A percentile compares a stretch with the other conserved stretches of the same genome.
Conservation (phyloP, 2,329 filamentous ascomycete genomes). For the Paracorniculantispora psalliotae region DNA sequence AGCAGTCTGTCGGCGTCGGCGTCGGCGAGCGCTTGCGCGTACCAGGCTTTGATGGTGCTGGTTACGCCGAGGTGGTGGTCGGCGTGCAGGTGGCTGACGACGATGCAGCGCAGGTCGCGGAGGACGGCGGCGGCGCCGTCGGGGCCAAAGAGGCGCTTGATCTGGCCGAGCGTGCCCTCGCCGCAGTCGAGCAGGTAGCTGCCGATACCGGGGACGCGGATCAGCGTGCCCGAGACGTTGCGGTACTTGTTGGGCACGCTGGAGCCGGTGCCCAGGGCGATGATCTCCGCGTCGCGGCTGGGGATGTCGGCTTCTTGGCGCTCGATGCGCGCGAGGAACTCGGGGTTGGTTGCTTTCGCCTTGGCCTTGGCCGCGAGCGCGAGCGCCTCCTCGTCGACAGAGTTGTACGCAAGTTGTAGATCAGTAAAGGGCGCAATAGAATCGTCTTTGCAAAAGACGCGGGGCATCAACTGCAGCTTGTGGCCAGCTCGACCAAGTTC, state of each 20-base stretch:
- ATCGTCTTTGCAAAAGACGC: slow-evolving; percentile 40
- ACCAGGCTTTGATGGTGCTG: slow-evolving; percentile 80
- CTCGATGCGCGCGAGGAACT: slow-evolving; percentile 46
- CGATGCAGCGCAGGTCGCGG: slow-evolving; percentile 73
- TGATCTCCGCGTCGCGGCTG: slow-evolving; percentile 72
- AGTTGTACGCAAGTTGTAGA: slow-evolving; percentile 42
- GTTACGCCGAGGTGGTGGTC: slow-evolving; percentile 88
- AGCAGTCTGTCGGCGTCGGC: slow-evolving; percentile 42
- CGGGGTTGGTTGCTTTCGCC: slow-evolving; percentile 34
- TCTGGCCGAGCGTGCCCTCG: slow-evolving; percentile 85
- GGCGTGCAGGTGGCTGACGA: slow-evolving; percentile 93
- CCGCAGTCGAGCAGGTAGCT: slow-evolving; percentile 88
- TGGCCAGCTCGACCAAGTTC: slow-evolving; percentile 41
- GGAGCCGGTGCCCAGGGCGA: slow-evolving; percentile 86
- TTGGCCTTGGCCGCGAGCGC: slow-evolving; percentile 47
- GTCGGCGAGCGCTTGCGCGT: slow-evolving; percentile 43
- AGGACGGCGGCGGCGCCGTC: slow-evolving; percentile 66
- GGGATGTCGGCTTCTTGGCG: slow-evolving; percentile 60
- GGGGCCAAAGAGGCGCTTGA: slow-evolving; percentile 66
- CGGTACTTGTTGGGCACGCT: slow-evolving; percentile 87
- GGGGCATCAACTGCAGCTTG: slow-evolving; percentile 43
- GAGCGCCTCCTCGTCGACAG: slow-evolving; percentile 40
- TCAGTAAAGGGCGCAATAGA: slow-evolving; percentile 39
- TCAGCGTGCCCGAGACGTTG: slow-evolving; percentile 84
- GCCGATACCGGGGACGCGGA: slow-evolving; percentile 80